phyloP scores from a whole-genome alignment of 768 basidiomycete species.

The Chlorophyllum brunneum region DNA sequence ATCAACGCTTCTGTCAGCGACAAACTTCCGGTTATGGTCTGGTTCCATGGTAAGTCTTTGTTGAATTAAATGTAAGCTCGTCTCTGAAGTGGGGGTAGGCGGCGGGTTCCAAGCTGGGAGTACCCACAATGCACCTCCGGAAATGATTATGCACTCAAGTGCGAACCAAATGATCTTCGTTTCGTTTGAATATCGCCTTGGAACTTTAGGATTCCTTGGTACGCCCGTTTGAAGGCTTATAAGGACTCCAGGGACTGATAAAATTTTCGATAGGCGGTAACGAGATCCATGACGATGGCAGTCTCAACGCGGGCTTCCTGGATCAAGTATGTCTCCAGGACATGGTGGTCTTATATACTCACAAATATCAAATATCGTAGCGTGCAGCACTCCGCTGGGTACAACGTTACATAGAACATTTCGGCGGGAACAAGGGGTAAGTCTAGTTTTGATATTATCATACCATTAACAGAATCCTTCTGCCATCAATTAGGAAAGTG shows the following conservation, averaged over 20 bases:
- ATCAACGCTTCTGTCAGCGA: conserved; percentile 18
- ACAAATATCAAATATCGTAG: conserved; percentile 14
- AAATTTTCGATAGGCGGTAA: conserved; percentile 25
- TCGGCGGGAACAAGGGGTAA: conserved; percentile 34
- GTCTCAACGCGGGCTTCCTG: conserved; percentile 34
- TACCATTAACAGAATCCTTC: neutral
- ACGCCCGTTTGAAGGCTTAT: conserved; percentile 5
- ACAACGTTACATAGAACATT: conserved; percentile 30
- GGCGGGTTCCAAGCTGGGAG: conserved; percentile 38
- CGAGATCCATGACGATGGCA: conserved; percentile 27
- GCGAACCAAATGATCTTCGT: conserved; percentile 33
- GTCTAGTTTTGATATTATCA: neutral
- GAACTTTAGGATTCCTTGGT: conserved; percentile 40
- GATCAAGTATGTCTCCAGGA: conserved; percentile 29
- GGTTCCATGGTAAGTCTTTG: conserved; percentile 34
- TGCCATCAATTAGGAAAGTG: conserved; percentile 24
- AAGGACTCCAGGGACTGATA: neutral
- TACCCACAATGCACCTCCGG: conserved; percentile 28
- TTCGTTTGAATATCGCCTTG: conserved; percentile 39
- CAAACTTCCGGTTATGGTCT: conserved; percentile 35
- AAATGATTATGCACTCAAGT: conserved; percentile 28
- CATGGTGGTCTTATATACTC: neutral
- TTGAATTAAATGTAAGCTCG: neutral
- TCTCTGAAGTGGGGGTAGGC: conserved; percentile 20
- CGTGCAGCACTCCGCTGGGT: conserved; percentile 35